A percentile compares a stretch with the other conserved stretches of the same genome.
These are phyloP conservation scores for Panaeolus cyanescens DNA, from an alignment of 768 basidiomycete genomes.

Conservation along the genomic window DNA sequence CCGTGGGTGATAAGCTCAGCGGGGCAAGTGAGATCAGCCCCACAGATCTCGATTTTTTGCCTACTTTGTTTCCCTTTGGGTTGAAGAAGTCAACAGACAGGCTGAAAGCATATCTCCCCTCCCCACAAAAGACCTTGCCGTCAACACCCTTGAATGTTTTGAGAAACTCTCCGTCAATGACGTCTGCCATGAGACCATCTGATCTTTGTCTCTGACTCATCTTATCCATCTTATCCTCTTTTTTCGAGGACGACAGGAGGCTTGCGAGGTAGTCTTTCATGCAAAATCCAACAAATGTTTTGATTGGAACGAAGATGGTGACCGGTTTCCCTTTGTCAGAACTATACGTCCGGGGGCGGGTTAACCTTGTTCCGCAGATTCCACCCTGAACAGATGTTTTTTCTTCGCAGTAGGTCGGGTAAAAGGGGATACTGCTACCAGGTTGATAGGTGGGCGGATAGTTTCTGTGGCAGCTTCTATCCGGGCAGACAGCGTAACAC, in stretches of 20 bases:
- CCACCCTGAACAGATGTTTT: conserved; percentile 5
- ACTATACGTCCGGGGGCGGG: neutral
- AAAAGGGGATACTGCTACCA: conserved; percentile 4
- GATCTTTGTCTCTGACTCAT: neutral
- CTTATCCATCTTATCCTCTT: conserved; percentile 9
- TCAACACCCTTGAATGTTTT: conserved; percentile 14
- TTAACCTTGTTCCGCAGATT: conserved; percentile 2
- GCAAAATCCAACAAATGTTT: conserved; percentile 3
- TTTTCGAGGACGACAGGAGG: conserved; percentile 12
- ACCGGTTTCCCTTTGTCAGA: neutral
- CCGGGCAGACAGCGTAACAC: conserved; percentile 11
- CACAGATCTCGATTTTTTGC: conserved; percentile 22
- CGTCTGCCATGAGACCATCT: conserved; percentile 18
- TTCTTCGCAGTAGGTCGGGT: conserved; percentile 8
- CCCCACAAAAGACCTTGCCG: conserved; percentile 11
- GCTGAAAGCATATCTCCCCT: conserved; percentile 19
- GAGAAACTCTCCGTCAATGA: conserved; percentile 23
- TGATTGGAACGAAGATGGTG: neutral
- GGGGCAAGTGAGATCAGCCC: conserved; percentile 29
- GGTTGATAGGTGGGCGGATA: conserved; percentile 7
- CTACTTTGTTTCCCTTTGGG: conserved; percentile 20
- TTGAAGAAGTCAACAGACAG: conserved; percentile 13
- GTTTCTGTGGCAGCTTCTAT: conserved; percentile 10
- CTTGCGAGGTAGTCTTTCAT: conserved; percentile 14
- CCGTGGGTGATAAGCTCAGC: conserved; percentile 35